Evolutionary conservation across 2,329 filamentous ascomycete species (phyloP), one percentile per base, ranked within the genome.

Genomic region (Lachnellula willkommii): DNA sequence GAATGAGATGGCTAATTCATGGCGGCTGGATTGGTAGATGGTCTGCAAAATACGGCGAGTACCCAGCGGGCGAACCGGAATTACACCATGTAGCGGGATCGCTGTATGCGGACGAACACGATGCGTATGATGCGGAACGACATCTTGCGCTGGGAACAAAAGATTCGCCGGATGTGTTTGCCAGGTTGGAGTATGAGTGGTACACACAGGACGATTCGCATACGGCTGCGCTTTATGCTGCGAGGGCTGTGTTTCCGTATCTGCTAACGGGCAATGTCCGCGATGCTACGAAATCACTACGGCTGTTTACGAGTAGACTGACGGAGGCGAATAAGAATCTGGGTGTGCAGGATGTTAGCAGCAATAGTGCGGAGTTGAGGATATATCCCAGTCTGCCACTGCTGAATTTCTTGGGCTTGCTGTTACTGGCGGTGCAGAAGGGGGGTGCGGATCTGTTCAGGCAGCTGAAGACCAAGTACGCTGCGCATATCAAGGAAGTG

Each of bases 351-450:
- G 84, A 91, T 66, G 88, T 96, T 52, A 88, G 87, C 68, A 88
- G 85, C 64, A 78, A 82, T 45, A 83, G 77, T 61, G 84, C 85
- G 53, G 90, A 95, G 60, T 74, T 89, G 46, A 86, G 88, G 60
- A 82, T 97, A 57, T 97, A 95, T 72, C 92, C 93, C 0, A 90
- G 88, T 56, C 76, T 99, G 60, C 94, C 94, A n/a, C 80, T 99
- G 53, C 80, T 99, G 67, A 99, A 99, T 75, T 97, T 97, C 74
- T 79, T 97, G 56, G 89, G 87, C 32, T 76, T 99, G 63, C 75
- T 99, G 50, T 75, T 97, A 51, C 78, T 96, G 52, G 88, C 90
- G 17, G 82, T 95, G 36, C 90, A 95, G 73, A 84, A 91, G 63
- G 90, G 88, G 17, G 80, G 75, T 40, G 73, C 80, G 17, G 89